Percentiles rank a stretch among this genome's conserved stretches.
These are phyloP conservation scores for Acacia confusa DNA, from an alignment of 306 rosid genomes.

Conservation along the genomic window DNA sequence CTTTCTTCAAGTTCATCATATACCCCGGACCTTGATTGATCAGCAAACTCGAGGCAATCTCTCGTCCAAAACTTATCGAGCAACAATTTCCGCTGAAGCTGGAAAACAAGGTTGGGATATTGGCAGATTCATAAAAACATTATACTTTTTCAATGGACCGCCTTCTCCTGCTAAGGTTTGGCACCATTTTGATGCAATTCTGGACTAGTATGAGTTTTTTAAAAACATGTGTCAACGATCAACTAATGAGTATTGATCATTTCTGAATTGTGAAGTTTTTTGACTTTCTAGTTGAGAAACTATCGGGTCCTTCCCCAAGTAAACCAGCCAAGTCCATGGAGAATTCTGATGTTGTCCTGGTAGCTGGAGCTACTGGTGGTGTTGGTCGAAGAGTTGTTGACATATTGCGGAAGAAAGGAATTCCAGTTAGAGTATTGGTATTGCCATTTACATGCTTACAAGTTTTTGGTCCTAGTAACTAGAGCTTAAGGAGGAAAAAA, in stretches of 20 bases:
- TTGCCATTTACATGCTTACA: slow-evolving; percentile 26
- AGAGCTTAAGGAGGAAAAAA: neutral
- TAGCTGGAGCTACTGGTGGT: slow-evolving; percentile 97
- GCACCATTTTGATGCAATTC: slow-evolving; percentile 12
- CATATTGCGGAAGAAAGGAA: slow-evolving; percentile 65
- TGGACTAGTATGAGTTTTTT: neutral
- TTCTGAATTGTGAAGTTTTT: slow-evolving; percentile 71
- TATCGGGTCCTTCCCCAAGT: slow-evolving; percentile 61
- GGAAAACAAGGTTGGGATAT: slow-evolving; percentile 76
- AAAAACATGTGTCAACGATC: slow-evolving; percentile 4
- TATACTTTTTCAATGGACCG: slow-evolving; percentile 75
- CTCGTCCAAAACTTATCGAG: slow-evolving; percentile 40
- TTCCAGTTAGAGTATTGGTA: slow-evolving; percentile 88
- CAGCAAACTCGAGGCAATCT: slow-evolving; percentile 30
- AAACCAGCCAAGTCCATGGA: slow-evolving; percentile 57
- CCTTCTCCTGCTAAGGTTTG: slow-evolving; percentile 89
- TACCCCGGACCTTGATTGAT: slow-evolving; percentile 40
- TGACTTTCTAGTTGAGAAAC: slow-evolving; percentile 72
- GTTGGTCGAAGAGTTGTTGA: slow-evolving; percentile 94
- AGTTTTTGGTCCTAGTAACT: neutral
- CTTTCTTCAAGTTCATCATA: slow-evolving; percentile 63
- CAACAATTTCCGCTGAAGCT: slow-evolving; percentile 58
- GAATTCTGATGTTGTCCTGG: slow-evolving; percentile 74
- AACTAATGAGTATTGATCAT: slow-evolving; percentile 49
- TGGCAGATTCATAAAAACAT: slow-evolving; percentile 73